Base-by-base conservation (phyloP, 768 basidiomycete species). In the Suillus clintonianus region DNA sequence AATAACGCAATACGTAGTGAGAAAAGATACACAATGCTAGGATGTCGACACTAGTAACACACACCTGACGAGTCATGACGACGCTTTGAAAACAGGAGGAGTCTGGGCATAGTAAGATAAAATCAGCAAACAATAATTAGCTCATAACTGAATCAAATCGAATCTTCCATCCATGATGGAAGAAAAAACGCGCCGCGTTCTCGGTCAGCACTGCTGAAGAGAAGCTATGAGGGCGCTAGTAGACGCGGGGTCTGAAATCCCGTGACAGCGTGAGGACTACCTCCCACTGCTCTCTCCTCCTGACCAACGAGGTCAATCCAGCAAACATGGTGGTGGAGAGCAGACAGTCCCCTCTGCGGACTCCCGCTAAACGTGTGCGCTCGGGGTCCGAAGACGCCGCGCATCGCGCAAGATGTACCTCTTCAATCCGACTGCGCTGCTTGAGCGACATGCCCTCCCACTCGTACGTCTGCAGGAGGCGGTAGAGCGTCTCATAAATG, bases 301-400 rank as follows among this genome's bases (percentile, higher is more conserved):
- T 75, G 34, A 74, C 66, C 37, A 78, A 79, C 19, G 78, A 68
- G 10, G 83, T 79, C 59, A 88, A 71, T n/a, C 86, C 86, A 8
- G 79, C 84, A 62, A 87, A 88, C 56, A 76, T 61, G 15, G 80
- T 82, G 57, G 83, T 83, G 57, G 75, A 73, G 42, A 84, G 76
- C 32, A 88, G 64, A 67, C 78, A 84, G 62, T 88, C 87, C 32
- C 81, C 73, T 36, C 85, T 77, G 66, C 80, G 70, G 1, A 86
- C 74, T 6, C 86, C 86, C 5, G 72, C 70, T 14, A 71, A 68
- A 27, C 78, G 79, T 24, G 77, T 74, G 58, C 61, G 71, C 19
- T 69, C 67, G 32, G 80, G 80, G 61, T 82, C 65, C 6, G 65
- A 65, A 3, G 83, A 77, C 10, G 71, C 68, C 24, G 70, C 72